These are phyloP conservation scores for Paxillus rubicundulus DNA, from an alignment of 768 basidiomycete species.

Conservation along the genomic window DNA sequence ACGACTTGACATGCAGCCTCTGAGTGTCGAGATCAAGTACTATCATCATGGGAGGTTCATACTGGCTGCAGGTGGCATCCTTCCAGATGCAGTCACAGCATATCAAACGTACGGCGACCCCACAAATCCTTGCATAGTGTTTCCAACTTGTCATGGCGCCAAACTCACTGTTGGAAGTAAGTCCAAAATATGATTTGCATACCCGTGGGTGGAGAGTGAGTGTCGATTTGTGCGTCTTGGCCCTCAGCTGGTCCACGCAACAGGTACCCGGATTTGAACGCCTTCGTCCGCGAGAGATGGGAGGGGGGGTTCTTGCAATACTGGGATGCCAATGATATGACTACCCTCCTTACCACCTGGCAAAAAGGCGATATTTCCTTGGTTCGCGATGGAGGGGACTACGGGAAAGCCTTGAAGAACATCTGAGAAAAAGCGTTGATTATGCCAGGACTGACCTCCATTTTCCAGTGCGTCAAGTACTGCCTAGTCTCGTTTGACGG, in stretches of 20 bases:
- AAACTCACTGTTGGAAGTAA: conserved; percentile 44
- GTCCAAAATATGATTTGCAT: conserved; percentile 13
- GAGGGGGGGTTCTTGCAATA: conserved; percentile 40
- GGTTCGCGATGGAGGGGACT: conserved; percentile 44
- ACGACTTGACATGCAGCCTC: conserved; percentile 9
- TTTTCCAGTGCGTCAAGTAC: conserved; percentile 42
- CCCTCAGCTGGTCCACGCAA: background rate
- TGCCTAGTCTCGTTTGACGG: background rate
- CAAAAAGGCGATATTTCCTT: conserved; percentile 49
- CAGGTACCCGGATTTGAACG: conserved; percentile 47
- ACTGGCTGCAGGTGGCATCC: conserved; percentile 45
- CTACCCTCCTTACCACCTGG: conserved; percentile 52
- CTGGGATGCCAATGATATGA: conserved; percentile 59
- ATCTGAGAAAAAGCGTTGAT: conserved; percentile 55
- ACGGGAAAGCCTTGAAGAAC: conserved; percentile 37
- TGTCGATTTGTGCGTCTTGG: background rate
- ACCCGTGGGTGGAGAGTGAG: conserved; percentile 37
- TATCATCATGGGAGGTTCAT: conserved; percentile 57
- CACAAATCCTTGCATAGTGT: conserved; percentile 54
- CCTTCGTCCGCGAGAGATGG: conserved; percentile 52
- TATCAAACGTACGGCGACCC: conserved; percentile 56
- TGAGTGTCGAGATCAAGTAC: conserved; percentile 36
- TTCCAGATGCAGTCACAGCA: conserved; percentile 58
- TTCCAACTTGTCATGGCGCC: conserved; percentile 57
- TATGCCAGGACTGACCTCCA: conserved; percentile 65